These are phyloP conservation scores for Xerophyta viscosa DNA, from an alignment of 106 monocot species.

Conservation along the genomic window DNA sequence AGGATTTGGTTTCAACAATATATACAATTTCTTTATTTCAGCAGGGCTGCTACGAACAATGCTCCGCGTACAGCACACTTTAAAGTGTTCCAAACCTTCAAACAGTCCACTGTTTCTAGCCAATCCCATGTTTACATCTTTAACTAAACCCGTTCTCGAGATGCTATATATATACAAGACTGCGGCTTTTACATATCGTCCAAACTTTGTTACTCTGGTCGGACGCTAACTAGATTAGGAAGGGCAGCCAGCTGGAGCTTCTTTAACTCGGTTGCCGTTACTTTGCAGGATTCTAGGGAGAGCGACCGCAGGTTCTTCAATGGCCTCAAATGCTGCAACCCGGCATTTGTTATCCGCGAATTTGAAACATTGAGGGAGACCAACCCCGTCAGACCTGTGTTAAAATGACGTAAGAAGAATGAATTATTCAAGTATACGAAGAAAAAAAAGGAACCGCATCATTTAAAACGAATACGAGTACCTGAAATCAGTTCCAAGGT, in stretches of 20 bases:
- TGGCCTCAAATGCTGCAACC: slow-evolving; percentile 75
- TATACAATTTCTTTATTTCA: neutral
- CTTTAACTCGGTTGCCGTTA: slow-evolving; percentile 84
- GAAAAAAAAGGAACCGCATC: no score
- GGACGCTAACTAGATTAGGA: slow-evolving; percentile 66
- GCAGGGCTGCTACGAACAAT: neutral
- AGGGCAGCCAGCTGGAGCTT: slow-evolving; percentile 88
- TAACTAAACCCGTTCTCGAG: no score
- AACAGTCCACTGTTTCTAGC: neutral
- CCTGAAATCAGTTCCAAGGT: slow-evolving; percentile 86
- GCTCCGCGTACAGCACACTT: neutral
- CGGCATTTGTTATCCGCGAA: slow-evolving; percentile 63
- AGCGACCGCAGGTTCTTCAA: slow-evolving; percentile 82
- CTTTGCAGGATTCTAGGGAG: slow-evolving; percentile 82
- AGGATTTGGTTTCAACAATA: neutral
- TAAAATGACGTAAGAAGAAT: no score
- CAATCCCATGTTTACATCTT: neutral
- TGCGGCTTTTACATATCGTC: no score
- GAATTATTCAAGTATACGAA: no score
- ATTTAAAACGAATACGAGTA: no score
- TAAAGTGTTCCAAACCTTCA: neutral
- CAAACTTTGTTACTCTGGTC: slow-evolving; percentile 80
- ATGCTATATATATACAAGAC: no score
- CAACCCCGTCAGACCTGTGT: slow-evolving; percentile 50
- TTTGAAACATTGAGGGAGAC: slow-evolving; percentile 67